phyloP scores from a whole-genome alignment of 768 basidiomycete species.

The Amylocystis lapponica region DNA sequence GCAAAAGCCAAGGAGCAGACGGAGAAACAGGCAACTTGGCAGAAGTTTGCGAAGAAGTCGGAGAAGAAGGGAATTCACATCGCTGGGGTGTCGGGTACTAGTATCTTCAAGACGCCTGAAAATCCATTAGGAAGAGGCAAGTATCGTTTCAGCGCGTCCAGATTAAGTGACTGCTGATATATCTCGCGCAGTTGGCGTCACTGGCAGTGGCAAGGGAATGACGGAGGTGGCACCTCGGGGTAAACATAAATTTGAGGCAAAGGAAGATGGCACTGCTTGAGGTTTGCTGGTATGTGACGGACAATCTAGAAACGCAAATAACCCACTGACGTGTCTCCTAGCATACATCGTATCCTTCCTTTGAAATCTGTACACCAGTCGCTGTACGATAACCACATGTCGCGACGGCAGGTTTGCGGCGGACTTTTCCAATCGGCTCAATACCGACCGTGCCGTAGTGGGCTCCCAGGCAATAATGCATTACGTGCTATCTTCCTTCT shows the following conservation, averaged over 20 bases:
- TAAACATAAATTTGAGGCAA: slow-evolving; percentile 69
- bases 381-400: slow-evolving; percentile 5
- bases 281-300: slow-evolving; percentile 1
- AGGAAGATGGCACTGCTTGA: slow-evolving; percentile 30
- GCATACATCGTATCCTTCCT: not conserved
- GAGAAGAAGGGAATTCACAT: slow-evolving; percentile 92
- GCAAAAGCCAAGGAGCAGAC: slow-evolving; percentile 86
- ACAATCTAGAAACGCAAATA: not conserved
- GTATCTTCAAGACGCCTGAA: slow-evolving; percentile 93
- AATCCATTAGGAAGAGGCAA: slow-evolving; percentile 82
- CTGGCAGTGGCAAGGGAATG: slow-evolving; percentile 87
- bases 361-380: slow-evolving; percentile 1
- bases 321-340: not conserved
- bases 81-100: slow-evolving; percentile 82
- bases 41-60: slow-evolving; percentile 92
- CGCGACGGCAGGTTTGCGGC: no score
- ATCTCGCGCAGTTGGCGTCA: slow-evolving; percentile 68
- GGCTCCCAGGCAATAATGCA: no score
- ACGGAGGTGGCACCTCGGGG: slow-evolving; percentile 60
- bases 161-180: slow-evolving; percentile 3
- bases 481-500: no score
- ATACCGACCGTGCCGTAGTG: no score
- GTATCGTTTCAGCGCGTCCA: no score
- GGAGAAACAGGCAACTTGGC: slow-evolving; percentile 82
- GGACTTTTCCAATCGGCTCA: no score